Percentiles rank a stretch among this genome's conserved stretches.
phyloP scores from a whole-genome alignment of 768 basidiomycete species.

The Pisolithus tinctorius region DNA sequence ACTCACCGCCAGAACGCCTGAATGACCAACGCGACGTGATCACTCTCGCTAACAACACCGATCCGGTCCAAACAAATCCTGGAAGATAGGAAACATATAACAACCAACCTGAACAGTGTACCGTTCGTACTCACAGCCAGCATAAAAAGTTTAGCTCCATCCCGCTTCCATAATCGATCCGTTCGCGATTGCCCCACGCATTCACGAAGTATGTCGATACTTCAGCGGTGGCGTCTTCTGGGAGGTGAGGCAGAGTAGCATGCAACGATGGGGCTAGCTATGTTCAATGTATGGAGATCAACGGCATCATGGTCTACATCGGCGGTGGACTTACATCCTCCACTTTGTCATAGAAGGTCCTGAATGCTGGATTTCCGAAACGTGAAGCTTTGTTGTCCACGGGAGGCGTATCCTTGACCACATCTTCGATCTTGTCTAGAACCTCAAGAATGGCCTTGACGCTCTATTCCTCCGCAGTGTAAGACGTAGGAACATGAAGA shows the following conservation, averaged over 20 bases:
- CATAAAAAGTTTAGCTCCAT: slow-evolving; percentile 98
- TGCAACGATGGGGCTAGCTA: slow-evolving; percentile 58
- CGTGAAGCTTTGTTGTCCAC: slow-evolving; percentile 86
- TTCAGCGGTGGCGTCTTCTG: slow-evolving; percentile 55
- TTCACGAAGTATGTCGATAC: slow-evolving; percentile 77
- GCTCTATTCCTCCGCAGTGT: slow-evolving; percentile 38
- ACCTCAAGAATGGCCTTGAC: slow-evolving; percentile 55
- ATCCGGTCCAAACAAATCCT: slow-evolving; percentile 80
- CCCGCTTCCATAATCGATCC: slow-evolving; percentile 99
- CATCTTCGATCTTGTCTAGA: slow-evolving; percentile 58
- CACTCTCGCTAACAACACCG: slow-evolving; percentile 52
- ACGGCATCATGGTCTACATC: slow-evolving; percentile 3
- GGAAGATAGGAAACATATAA: slow-evolving; percentile 1
- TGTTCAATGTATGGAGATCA: background rate
- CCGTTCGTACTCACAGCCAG: slow-evolving; percentile 89
- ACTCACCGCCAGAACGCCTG: slow-evolving; percentile 83
- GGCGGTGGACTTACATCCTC: slow-evolving; percentile 41
- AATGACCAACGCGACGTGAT: slow-evolving; percentile 71
- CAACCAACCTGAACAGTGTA: background rate
- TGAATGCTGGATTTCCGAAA: slow-evolving; percentile 97
- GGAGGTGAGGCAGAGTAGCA: slow-evolving; percentile 47
- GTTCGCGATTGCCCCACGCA: slow-evolving; percentile 83
- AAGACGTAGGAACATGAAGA: background rate
- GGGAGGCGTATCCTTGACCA: slow-evolving; percentile 70
- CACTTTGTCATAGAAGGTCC: slow-evolving; percentile 83